These are phyloP conservation scores for Volvox africanus DNA, from an alignment of 139 green algal species.

Conservation along the genomic window DNA sequence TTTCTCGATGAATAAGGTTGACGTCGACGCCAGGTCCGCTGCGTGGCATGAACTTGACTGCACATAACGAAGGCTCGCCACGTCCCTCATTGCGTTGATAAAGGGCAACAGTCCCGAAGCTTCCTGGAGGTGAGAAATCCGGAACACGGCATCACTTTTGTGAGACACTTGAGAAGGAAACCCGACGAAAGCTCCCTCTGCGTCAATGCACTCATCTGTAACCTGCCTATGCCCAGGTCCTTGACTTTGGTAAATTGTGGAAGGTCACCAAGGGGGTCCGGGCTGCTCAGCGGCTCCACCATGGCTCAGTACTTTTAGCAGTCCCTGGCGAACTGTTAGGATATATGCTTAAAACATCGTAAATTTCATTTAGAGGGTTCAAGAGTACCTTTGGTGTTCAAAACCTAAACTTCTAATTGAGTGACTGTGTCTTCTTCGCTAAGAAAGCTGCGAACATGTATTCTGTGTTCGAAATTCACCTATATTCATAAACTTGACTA, in stretches of 20 bases:
- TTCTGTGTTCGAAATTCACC: no score
- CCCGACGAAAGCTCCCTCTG: no score
- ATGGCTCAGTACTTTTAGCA: neutral
- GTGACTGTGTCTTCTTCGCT: no score
- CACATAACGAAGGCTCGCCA: slow-evolving; percentile 6
- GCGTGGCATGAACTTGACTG: slow-evolving; percentile 41
- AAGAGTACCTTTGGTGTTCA: no score
- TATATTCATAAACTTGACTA: no score
- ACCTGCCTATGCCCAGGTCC: slow-evolving; percentile 29
- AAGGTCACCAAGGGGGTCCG: slow-evolving; percentile 7
- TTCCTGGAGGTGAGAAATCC: slow-evolving; percentile 5
- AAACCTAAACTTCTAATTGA: no score
- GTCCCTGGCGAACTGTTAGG: no score
- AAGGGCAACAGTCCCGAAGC: slow-evolving; percentile 37
- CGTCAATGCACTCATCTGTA: neutral
- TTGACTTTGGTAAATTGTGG: slow-evolving; percentile 18
- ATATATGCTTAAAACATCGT: no score
- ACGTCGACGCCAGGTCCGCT: slow-evolving; percentile 30
- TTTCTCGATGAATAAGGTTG: slow-evolving; percentile 28
- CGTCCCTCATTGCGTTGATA: slow-evolving; percentile 14
- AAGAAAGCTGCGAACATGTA: no score
- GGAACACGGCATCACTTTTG: no score
- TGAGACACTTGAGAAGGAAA: no score
- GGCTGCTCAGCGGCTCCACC: neutral
- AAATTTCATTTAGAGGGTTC: no score